phyloP scores from a whole-genome alignment of 2,329 filamentous ascomycete species.

The Paecilomyces sp. region DNA sequence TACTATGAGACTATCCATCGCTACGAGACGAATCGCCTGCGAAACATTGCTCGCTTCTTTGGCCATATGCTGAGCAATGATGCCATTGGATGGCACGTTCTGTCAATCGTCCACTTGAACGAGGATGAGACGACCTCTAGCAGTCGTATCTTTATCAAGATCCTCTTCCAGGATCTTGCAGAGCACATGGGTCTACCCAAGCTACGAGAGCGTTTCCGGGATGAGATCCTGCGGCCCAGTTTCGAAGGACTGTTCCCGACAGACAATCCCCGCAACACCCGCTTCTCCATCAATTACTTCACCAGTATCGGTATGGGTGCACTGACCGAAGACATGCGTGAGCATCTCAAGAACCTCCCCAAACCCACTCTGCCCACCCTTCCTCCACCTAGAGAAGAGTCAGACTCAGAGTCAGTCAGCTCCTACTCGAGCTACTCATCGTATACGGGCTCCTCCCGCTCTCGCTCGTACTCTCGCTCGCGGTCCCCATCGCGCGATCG shows the following conservation, averaged over 20 bases:
- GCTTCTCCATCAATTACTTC: conserved; percentile 99
- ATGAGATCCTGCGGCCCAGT: conserved; percentile 69
- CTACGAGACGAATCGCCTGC: conserved; percentile 88
- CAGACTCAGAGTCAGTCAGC: conserved; percentile 58
- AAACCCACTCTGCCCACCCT: conserved; percentile 71
- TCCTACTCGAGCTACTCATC: conserved; percentile 72
- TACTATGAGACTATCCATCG: conserved; percentile 98
- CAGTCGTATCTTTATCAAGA: conserved; percentile 97
- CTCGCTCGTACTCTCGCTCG: conserved; percentile 34
- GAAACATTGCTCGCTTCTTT: conserved; percentile 93
- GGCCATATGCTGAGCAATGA: conserved; percentile 83
- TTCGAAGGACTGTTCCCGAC: conserved; percentile 83
- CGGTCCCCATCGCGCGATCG: conserved; percentile 14
- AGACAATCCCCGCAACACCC: conserved; percentile 81
- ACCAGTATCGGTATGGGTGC: conserved; percentile 95
- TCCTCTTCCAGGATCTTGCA: conserved; percentile 84
- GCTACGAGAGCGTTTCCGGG: conserved; percentile 67
- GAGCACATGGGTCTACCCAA: conserved; percentile 81
- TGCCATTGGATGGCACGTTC: conserved; percentile 84
- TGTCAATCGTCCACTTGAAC: conserved; percentile 80
- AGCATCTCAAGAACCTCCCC: conserved; percentile 80
- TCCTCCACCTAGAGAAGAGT: conserved; percentile 48
- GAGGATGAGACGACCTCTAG: conserved; percentile 96
- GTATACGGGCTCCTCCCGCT: conserved; percentile 44
- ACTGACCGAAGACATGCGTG: conserved; percentile 91